A percentile compares a stretch with the other conserved stretches of the same genome.
phyloP scores from a whole-genome alignment of 805 yeast species.

The Schizosaccharomyces octosporus region DNA sequence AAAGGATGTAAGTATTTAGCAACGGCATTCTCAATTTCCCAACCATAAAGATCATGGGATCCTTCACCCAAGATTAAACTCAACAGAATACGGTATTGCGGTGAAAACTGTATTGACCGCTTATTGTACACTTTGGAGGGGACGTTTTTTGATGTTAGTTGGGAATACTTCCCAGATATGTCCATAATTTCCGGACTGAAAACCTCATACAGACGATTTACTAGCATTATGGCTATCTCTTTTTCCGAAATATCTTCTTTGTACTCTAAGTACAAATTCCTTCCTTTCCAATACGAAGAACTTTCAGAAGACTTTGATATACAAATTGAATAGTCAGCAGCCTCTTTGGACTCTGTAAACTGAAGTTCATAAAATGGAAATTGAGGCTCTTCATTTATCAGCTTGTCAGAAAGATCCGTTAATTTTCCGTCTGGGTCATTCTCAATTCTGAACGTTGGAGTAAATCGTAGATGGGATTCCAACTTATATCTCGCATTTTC shows the following conservation, averaged over 20 bases:
- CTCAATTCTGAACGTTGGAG: not conserved
- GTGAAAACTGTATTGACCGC: not conserved
- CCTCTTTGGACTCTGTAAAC: not conserved
- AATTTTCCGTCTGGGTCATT: not conserved
- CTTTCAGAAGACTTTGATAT: not conserved
- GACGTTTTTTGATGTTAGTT: not conserved
- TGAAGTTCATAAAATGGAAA: not conserved
- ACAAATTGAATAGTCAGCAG: not conserved
- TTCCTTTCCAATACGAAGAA: not conserved
- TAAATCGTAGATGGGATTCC: not conserved
- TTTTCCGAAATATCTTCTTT: too few relatives aligned
- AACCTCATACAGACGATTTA: not conserved
- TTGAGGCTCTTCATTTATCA: not conserved
- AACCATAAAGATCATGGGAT: conserved; percentile 35
- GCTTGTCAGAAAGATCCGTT: not conserved
- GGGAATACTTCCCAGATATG: not conserved
- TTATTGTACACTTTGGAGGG: not conserved
- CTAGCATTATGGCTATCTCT: not conserved
- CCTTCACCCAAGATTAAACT: conserved; percentile 33
- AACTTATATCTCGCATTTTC: not conserved
- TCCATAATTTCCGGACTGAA: not conserved
- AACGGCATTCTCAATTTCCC: conserved; percentile 45
- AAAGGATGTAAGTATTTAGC: conserved; percentile 30
- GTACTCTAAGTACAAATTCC: too few relatives aligned
- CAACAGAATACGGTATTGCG: not conserved